Evolutionary conservation across 768 basidiomycete genomes (phyloP), one percentile per base, ranked within the genome.

Genomic region (Chalciporus pseudorubinellus): DNA sequence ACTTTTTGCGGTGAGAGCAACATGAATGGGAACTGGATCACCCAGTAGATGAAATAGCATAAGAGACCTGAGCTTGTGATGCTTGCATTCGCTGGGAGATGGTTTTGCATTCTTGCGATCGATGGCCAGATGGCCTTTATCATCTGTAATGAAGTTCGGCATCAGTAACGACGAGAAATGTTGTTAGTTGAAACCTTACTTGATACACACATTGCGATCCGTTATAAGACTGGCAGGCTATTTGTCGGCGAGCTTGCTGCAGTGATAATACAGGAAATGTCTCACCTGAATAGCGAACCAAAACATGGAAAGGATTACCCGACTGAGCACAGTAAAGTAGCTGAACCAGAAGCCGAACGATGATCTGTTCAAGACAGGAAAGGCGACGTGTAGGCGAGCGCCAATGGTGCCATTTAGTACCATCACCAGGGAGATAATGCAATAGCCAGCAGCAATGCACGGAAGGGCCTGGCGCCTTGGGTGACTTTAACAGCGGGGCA

Each of bases 341-440:
- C 89, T 88, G 60, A 93, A 80, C 83, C 87, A 93, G 72, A 92
- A 93, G 2, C 92, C 92, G 59, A 93, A 89, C 0, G 87, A 91
- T 2, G 91, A 90, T 21, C 92, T 78, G 56, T 85, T 89, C 16
- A 92, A 73, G 46, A 95, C 77, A n/a, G 66, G 66, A 65, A 92
- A 92, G 0, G 84, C 81, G 39, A 92, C 71, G 58, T 89, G 89
- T 26, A 91, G 77, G 19, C 87, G 80, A 24, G 89, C 87, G n/a
- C 89, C 88, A 38, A 84, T 78, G 3, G 87, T 84, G 45, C 90
- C 91, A 60, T 92, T 93, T 46, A 89, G 72, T 3, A 91, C 82
- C 75, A 93, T 82, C 18, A 85, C 81, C 42, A 82, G 68, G 3
- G 87, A 82, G 52, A 93, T 89, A 58, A 92, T 79, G 56, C 77